These are phyloP conservation scores for Fomitopsis serialis DNA, from an alignment of 768 basidiomycete species.

Conservation along the genomic window DNA sequence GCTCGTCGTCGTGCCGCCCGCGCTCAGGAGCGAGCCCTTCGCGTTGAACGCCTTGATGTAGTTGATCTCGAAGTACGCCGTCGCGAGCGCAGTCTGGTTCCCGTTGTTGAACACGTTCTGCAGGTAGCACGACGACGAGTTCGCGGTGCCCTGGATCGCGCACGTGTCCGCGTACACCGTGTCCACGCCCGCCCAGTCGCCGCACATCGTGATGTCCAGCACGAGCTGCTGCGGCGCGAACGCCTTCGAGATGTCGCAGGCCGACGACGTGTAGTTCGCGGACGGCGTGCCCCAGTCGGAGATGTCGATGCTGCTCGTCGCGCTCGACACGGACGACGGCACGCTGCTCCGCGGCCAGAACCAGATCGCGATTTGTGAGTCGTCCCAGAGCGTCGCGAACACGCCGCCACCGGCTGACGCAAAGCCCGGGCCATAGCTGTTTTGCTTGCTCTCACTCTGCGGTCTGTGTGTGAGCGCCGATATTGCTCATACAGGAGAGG, in stretches of 20 bases:
- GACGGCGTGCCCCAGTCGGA: conserved; percentile 42
- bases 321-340: conserved; percentile 29
- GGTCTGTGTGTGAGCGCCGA: too few species aligned
- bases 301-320: conserved; percentile 29
- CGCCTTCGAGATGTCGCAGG: conserved; percentile 39
- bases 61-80: conserved; percentile 57
- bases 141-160: conserved; percentile 29
- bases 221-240: conserved; percentile 48
- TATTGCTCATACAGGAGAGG: too few species aligned
- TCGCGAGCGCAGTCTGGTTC: conserved; percentile 34
- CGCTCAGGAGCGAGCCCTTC: conserved; percentile 6
- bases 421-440: conserved; percentile 37
- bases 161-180: conserved; percentile 42
- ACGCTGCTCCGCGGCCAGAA: conserved; percentile 42
- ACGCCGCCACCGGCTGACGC: conserved; percentile 49
- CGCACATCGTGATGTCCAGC: conserved; percentile 54
- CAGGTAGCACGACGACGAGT: conserved; percentile 31
- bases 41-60: conserved; percentile 47
- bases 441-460: conserved; percentile 25
- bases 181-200: conserved; percentile 48
- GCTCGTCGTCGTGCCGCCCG: conserved; percentile 4
- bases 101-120: conserved; percentile 43
- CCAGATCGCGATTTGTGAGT: conserved; percentile 47
- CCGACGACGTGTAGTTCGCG: conserved; percentile 30
- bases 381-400: conserved; percentile 65